A percentile compares a stretch with the other conserved stretches of the same genome.
These are phyloP conservation scores for Stellera chamaejasme DNA, from an alignment of 345 rosid species.

Conservation along the genomic window DNA sequence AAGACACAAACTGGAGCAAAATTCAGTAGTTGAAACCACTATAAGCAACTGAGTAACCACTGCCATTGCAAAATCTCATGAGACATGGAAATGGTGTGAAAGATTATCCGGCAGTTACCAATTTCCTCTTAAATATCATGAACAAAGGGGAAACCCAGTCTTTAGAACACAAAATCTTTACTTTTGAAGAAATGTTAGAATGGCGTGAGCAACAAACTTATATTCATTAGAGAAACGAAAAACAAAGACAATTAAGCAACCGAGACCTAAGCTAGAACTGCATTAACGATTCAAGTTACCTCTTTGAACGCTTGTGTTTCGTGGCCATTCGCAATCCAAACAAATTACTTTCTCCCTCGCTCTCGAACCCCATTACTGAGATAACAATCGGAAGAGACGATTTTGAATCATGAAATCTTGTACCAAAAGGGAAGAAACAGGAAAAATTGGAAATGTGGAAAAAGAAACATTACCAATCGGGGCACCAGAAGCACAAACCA, in stretches of 20 bases:
- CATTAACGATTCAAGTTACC: conserved; percentile 48
- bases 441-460: conserved; percentile 4
- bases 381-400: conserved; percentile 14
- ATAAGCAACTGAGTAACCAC: conserved; percentile 17
- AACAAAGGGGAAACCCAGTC: conserved; percentile 3
- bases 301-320: conserved; percentile 78
- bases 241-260: conserved; percentile 1
- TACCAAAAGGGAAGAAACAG: conserved; percentile 7
- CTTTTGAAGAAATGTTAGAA: neutral
- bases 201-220: neutral
- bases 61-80: conserved; percentile 11
- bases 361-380: conserved; percentile 50
- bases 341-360: conserved; percentile 35
- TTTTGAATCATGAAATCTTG: conserved; percentile 1
- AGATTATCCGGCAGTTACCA: conserved; percentile 10
- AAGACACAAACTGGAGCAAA: conserved; percentile 25
- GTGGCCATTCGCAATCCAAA: conserved; percentile 43
- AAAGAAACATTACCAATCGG: conserved; percentile 17
- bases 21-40: conserved; percentile 16
- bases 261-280: conserved; percentile 21
- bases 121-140: conserved; percentile 2
- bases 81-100: conserved; percentile 5
- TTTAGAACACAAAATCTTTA: too few relatives aligned
- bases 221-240: too few relatives aligned
- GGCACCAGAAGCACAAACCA: conserved; percentile 12